Percentiles rank a stretch among this genome's conserved stretches.
Evolutionary conservation across 192 early-diverging fungal species (phyloP).

Genomic region (Chytriomyces confervae): DNA sequence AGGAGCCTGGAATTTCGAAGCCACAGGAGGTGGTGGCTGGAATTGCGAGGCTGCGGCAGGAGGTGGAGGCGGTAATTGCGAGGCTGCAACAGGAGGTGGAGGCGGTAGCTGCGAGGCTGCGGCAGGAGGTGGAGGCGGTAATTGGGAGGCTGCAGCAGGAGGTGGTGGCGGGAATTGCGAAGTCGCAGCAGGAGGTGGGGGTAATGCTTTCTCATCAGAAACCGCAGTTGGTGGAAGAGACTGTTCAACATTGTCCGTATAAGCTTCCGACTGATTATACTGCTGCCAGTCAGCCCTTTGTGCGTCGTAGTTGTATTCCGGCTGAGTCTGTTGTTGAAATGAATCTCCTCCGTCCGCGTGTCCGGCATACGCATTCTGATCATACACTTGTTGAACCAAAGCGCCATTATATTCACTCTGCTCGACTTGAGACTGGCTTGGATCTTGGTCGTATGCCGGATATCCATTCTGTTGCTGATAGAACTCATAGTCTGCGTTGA

Average conservation of each 20-base stretch:
- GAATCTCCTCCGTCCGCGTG: neutral
- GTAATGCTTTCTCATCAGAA: neutral
- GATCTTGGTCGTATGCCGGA: neutral
- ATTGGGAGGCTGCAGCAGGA: neutral
- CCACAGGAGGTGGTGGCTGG: neutral
- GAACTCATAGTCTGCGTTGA: neutral
- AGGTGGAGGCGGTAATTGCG: neutral
- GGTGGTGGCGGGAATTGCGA: neutral
- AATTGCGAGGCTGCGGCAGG: neutral
- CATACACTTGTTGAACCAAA: neutral
- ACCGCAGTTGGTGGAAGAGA: slow-evolving; percentile 6
- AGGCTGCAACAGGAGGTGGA: neutral
- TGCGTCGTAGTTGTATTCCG: neutral
- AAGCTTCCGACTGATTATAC: slow-evolving; percentile 5
- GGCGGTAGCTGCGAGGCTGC: neutral
- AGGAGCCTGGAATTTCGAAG: neutral
- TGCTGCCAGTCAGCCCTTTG: neutral
- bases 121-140: neutral
- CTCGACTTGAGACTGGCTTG: too few species aligned
- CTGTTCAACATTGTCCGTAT: neutral
- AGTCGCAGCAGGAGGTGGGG: neutral
- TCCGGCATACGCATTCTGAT: neutral
- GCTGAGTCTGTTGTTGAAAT: neutral
- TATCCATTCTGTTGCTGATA: neutral
- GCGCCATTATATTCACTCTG: too few species aligned